Conservation (phyloP, 1,284 basidiomycete species). For the Porodaedalea pini region DNA sequence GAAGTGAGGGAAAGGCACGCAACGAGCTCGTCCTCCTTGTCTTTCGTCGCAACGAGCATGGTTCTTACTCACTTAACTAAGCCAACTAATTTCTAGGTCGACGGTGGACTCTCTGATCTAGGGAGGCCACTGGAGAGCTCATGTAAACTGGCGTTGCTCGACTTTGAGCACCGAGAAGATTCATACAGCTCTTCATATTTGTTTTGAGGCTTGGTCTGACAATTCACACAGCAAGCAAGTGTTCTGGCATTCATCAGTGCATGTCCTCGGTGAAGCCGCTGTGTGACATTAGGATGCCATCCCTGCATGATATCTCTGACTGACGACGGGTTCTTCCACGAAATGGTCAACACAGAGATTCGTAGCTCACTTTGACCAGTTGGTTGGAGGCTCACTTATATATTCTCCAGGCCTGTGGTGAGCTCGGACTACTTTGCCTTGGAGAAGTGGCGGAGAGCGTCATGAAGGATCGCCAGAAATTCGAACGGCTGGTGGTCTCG, state of each 20-base stretch:
- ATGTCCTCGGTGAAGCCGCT: conserved; percentile 96
- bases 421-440: conserved; percentile 84
- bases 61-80: no score
- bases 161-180: conserved; percentile 96
- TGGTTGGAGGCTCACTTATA: conserved; percentile 1
- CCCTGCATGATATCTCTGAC: conserved; percentile 98
- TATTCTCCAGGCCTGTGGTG: conserved; percentile 56
- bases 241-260: conserved; percentile 99
- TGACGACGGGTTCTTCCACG: conserved; percentile 99
- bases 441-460: conserved; percentile 82
- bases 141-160: conserved; percentile 81
- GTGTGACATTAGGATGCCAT: conserved; percentile 98
- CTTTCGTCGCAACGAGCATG: no score
- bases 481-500: no score
- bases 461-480: no score
- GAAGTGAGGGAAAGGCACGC: no score
- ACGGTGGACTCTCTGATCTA: conserved; percentile 91
- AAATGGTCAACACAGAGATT: conserved; percentile 83
- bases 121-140: conserved; percentile 88
- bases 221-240: conserved; percentile 66
- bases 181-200: conserved; percentile 15
- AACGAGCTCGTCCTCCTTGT: no score
- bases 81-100: conserved; percentile 68
- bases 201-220: not conserved
- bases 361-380: conserved; percentile 19